Base-by-base conservation (phyloP, 495 filamentous ascomycete species). In the Aspergillus bertholletiae region DNA sequence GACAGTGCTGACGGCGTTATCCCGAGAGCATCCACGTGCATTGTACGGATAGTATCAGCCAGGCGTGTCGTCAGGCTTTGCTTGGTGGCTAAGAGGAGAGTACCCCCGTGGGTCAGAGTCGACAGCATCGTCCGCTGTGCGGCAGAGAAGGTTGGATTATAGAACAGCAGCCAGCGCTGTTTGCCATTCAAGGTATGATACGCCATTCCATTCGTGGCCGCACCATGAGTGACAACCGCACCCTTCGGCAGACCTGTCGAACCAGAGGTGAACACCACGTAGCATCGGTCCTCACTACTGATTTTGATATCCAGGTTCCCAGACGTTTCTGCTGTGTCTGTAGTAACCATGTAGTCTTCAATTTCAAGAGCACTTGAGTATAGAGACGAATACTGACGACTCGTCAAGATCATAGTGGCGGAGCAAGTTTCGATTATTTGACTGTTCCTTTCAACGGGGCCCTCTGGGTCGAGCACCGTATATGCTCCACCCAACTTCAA, bases 181-280 rank as follows among this genome's bases (percentile, higher is more conserved):
- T 52, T 44, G 26, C 57, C 46, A 30, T 26, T 49, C 12, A 58
- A 21, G 2, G 35, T 8, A 34, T 46, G 32, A 13, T 51, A 32
- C 1, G 21, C 35, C 5, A 62, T 51, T n/a, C 56, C 59, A 48
- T 47, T 41, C 5, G 53, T 27, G 15, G 51, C 56, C 7, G 60
- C 51, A 4, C 39, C 20, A 32, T 62, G 60, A 23, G 22, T 53
- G n/a, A 59, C 12, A 7, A 62, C 27, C 1, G 37, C 57, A 2
- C 53, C 57, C 37, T 63, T 63, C 7, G 60, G 60, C 7, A 4
- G 49, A 11, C 60, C 60, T 11, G 60, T 63, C 5, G 62, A 65
- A 13, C 62, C 62, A 17, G 59, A 59, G 7, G 56, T 58, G 27
- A 28, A 58, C 4, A 54, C 24, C 34, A 58, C 21, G 32, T 58